Evolutionary conservation across 2,329 filamentous ascomycete genomes (phyloP), one percentile per base, ranked within the genome.

Genomic region (Penicillium paneum): DNA sequence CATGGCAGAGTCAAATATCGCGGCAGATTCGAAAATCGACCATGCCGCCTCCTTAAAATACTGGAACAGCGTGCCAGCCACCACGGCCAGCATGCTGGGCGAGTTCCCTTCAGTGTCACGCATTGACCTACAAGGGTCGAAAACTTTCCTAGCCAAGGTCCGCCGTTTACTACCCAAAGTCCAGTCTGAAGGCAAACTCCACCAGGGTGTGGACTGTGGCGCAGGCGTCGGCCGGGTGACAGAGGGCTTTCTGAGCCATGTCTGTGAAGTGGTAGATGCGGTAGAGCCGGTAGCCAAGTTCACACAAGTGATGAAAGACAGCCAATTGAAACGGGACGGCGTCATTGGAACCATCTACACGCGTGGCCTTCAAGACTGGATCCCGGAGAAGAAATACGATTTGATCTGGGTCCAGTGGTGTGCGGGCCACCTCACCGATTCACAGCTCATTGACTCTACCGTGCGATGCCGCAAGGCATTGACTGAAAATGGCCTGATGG

Each of bases 361-460:
- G 61, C 74, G 87, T 2, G 90, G 90, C 0, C 75, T 96, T 1
- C 87, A 96, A 71, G 79, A 82, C 28, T 95, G 90, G 90, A 77
- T 80, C 0, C 74, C 71, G 5, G 58, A 59, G 46, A 72, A 72
- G 8, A 70, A 74, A 45, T 97, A 97, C 72, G 88, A 92, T 68
- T 71, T 96, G 42, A 85, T 97, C 57, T 96, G 90, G 90, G 87
- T 83, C 49, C 92, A 97, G 72, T 96, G 92, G 91, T 97, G 91
- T 71, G 73, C 93, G 8, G 88, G 90, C 24, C 88, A 97, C 71
- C 76, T 96, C 51, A 91, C 83, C 0, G 91, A 96, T 68, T 74
- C 73, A 8, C 85, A 95, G 69, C 69, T 97, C 4, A 77, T 88
- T 1, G 76, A 75, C 2, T 96, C 87, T 65, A 73, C 97, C 15